Percentiles rank a stretch among this genome's conserved stretches.
phyloP scores from a whole-genome alignment of 805 yeast species.

The Yueomyces sinensis region DNA sequence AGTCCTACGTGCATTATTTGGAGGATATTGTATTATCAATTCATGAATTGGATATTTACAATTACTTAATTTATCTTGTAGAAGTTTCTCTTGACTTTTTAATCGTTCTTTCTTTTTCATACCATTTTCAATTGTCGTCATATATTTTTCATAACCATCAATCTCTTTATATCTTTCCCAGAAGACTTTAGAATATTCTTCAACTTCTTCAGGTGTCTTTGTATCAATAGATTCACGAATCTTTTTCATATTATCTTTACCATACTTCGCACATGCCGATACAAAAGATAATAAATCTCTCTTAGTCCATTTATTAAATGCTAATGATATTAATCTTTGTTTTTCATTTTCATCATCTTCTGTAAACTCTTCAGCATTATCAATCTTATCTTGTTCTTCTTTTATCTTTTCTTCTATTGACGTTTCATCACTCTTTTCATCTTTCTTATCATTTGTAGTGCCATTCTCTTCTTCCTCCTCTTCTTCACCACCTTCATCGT shows the following conservation, averaged over 20 bases:
- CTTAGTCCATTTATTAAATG: constrained; percentile 58
- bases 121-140: constrained; percentile 59
- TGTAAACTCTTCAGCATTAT: constrained; percentile 43
- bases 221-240: constrained; percentile 45
- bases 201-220: constrained; percentile 47
- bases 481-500: constrained; percentile 3
- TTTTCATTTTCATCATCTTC: constrained; percentile 48
- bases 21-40: constrained; percentile 57
- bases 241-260: constrained; percentile 35
- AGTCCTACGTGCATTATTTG: constrained; percentile 67
- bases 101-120: constrained; percentile 52
- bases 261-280: constrained; percentile 56
- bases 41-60: constrained; percentile 50
- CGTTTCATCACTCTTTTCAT: constrained; percentile 1
- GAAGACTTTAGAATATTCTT: constrained; percentile 42
- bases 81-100: constrained; percentile 39
- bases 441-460: constrained; percentile 35
- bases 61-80: constrained; percentile 39
- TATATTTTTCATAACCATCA: constrained; percentile 59
- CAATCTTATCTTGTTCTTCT: constrained; percentile 40
- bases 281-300: constrained; percentile 63
- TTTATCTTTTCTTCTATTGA: constrained; percentile 10
- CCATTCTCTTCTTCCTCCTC: constrained; percentile 15
- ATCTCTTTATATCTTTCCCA: constrained; percentile 50
- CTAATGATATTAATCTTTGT: constrained; percentile 36